phyloP scores from a whole-genome alignment of 495 filamentous ascomycete species.

The Talaromyces borbonicus region DNA sequence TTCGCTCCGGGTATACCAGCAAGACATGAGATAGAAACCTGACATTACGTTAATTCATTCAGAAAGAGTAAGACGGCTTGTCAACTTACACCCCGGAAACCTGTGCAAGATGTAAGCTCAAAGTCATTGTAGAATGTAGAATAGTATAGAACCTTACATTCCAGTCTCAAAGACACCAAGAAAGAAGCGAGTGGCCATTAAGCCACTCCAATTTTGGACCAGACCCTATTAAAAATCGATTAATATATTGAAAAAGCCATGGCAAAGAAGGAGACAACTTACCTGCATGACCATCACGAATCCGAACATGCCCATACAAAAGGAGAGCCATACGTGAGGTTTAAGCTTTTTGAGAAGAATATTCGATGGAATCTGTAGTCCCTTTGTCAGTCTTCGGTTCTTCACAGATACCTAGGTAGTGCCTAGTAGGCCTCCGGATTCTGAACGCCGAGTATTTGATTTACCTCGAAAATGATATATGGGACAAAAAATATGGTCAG shows the following conservation, averaged over 20 bases:
- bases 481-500: conserved; percentile 90
- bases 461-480: conserved; percentile 72
- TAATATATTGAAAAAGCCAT: background rate
- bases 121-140: background rate
- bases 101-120: background rate
- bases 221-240: conserved; percentile 58
- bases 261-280: background rate
- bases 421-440: too few species aligned
- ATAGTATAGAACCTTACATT: conserved; percentile 36
- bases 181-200: conserved; percentile 79
- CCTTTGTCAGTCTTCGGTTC: too few species aligned
- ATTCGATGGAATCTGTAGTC: conserved; percentile 74
- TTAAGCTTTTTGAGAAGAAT: conserved; percentile 72
- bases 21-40: conserved; percentile 73
- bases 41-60: conserved; percentile 6
- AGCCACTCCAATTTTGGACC: conserved; percentile 63
- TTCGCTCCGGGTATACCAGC: conserved; percentile 85
- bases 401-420: too few species aligned
- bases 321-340: conserved; percentile 71
- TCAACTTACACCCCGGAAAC: conserved; percentile 54
- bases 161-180: conserved; percentile 80
- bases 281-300: conserved; percentile 45
- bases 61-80: background rate
- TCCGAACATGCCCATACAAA: conserved; percentile 79
- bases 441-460: conserved; percentile 41